Evolutionary conservation across 768 basidiomycete genomes (phyloP).

Genomic region (Hypsizygus marmoreus): DNA sequence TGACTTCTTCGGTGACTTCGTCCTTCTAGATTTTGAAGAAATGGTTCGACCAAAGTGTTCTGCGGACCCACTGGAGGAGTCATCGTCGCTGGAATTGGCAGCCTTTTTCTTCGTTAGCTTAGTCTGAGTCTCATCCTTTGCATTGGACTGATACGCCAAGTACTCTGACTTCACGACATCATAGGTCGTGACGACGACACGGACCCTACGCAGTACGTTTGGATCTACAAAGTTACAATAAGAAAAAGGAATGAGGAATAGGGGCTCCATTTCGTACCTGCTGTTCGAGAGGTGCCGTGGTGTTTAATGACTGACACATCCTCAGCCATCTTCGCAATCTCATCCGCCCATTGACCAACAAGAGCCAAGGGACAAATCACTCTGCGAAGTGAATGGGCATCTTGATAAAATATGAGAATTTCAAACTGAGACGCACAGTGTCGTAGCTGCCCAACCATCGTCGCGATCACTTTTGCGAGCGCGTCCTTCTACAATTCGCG

Average conservation of each 20-base stretch:
- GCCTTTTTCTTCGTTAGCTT: constrained; percentile 42
- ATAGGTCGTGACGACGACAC: constrained; percentile 89
- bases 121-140: constrained; percentile 57
- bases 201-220: constrained; percentile 47
- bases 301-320: constrained; percentile 76
- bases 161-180: constrained; percentile 82
- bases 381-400: constrained; percentile 27
- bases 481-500: constrained; percentile 82
- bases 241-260: neutral
- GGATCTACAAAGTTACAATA: constrained; percentile 47
- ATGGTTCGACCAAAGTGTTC: constrained; percentile 49
- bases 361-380: constrained; percentile 88
- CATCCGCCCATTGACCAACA: constrained; percentile 88
- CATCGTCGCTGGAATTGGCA: constrained; percentile 38
- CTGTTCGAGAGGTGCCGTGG: constrained; percentile 76
- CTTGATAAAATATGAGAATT: neutral
- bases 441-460: constrained; percentile 71
- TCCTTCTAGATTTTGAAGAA: constrained; percentile 43
- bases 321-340: constrained; percentile 73
- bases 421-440: constrained; percentile 69
- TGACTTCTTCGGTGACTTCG: constrained; percentile 51
- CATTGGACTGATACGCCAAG: constrained; percentile 46
- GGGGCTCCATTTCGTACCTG: constrained; percentile 44
- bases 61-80: constrained; percentile 35
- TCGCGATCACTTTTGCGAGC: constrained; percentile 68